Conservation (phyloP, 495 filamentous ascomycete species). For the Annulohypoxylon moriforme region DNA sequence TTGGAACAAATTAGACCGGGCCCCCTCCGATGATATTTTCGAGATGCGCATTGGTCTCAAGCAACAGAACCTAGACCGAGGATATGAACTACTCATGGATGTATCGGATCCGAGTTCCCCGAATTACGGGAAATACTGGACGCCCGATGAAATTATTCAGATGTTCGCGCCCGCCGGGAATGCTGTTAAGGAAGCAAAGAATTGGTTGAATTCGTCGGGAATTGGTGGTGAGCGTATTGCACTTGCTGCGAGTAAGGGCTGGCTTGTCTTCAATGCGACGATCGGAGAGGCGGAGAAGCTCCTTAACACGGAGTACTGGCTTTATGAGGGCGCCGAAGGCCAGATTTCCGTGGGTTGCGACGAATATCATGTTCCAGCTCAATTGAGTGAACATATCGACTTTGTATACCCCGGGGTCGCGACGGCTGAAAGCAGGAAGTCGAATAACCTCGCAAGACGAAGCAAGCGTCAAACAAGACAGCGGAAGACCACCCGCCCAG, state of each 20-base stretch:
- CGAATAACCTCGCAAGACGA: neutral
- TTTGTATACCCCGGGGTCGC: neutral
- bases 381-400: neutral
- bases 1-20: neutral
- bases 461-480: neutral
- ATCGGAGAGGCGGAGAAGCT: neutral
- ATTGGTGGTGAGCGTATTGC: conserved; percentile 51
- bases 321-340: conserved; percentile 60
- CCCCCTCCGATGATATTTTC: neutral
- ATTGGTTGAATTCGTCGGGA: conserved; percentile 64
- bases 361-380: conserved; percentile 1
- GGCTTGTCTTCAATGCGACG: neutral
- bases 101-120: neutral
- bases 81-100: conserved; percentile 1
- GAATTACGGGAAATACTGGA: neutral
- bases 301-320: conserved; percentile 55
- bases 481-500: neutral
- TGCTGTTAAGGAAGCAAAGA: conserved; percentile 49
- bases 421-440: neutral
- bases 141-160: neutral
- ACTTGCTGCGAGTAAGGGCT: conserved; percentile 25
- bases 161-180: neutral
- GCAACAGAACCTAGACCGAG: neutral
- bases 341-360: conserved; percentile 4
- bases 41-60: conserved; percentile 5